Base-by-base conservation (phyloP, 176 grass and related monocot species). In the Miscanthus lutarioriparius region DNA sequence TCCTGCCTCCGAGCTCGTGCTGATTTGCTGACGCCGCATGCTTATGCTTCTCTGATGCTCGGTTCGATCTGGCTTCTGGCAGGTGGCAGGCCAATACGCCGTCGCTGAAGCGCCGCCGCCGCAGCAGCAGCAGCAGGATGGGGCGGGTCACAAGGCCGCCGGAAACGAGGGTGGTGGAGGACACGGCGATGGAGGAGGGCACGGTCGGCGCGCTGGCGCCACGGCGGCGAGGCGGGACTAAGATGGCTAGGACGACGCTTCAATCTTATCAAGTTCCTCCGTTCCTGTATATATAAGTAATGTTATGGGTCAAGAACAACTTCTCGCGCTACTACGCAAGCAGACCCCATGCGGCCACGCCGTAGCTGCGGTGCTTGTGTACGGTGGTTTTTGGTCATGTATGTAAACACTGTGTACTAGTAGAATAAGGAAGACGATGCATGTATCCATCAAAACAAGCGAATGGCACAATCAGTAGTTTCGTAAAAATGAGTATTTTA, bases 81-180 rank as follows among this genome's bases (percentile, higher is more conserved):
- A 97, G 92, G 84, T 77, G 10, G 91, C 87, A 0, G 91, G 84
- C 10, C 84, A 87, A 66, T 87, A 85, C 81, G 78, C 83, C 65
- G 74, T 80, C 0, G 71, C 70, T 1, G 85, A 91, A 25, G 12
- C 77, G 20, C 7, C 37, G 74, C 88, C 25, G 83, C 37, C 16
- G 41, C 41, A 63, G 58, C 82, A 94, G 83, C 37, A 27, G 41
- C 41, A 63, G 58, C 82, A 94, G 83, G 89, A 86, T 38, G 88
- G 90, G 67, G 76, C 68, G 12, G 77, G n/a, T 0, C 87, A 86
- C 66, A 97, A 85, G 80, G 26, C 70, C 36, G 86, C 63, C 2
- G 84, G 25, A 65, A 62, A 82, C 75, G 32, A 80, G 68, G 75
- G 91, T 82, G 47, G 43, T 59, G 73, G 64, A 32, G 44, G 78